Base-by-base conservation (phyloP, 768 basidiomycete genomes). In the Auricularia sp. region DNA sequence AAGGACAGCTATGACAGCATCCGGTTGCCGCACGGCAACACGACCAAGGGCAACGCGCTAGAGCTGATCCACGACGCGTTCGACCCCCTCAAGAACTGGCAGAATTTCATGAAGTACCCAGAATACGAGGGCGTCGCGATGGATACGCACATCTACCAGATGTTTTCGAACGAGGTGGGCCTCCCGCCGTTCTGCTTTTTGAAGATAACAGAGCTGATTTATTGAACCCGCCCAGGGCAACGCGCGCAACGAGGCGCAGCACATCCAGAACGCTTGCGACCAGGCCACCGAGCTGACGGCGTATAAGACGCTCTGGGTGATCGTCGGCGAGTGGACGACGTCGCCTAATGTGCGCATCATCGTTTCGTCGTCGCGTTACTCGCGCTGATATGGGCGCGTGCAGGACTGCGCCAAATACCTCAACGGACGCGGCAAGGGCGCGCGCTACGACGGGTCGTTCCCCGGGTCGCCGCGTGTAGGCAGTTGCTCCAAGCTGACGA, bases 301-400 rank as follows among this genome's bases (percentile, higher is more conserved):
- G 14, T 61, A 23, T 23, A 62, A 67, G 42, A 62, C 68, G 14
- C 70, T 76, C 59, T 76, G 76, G 76, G 76, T 75, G 3, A 71
- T 76, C 21, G 73, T 76, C 8, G 76, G 76, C 12, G 93, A 97
- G 76, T 97, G 90, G 87, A 85, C 88, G 1, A 82, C 90, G 3
- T 88, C 88, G 2, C 75, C 81, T 61, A 92, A 83, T 7, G 91
- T 91, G 70, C 91, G 90, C 67, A 74, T 73, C 59, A 68, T 18
- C 21, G 23, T 23, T 18, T 59, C 56, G 8, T 29, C 8, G 7
- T 6, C 56, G 56, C 29, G 29, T 29, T 29, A 29, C 29, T 29
- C 29, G 29, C 29, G 29, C 29, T 29, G 29, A 29, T 29, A 29
- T 29, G 29, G 29, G 29, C 29, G 29, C 29, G 29, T 21, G 10